Percentiles rank a stretch among this genome's conserved stretches.
These are phyloP conservation scores for Acrocalymma vagum DNA, from an alignment of 2,329 filamentous ascomycete genomes.

Conservation along the genomic window DNA sequence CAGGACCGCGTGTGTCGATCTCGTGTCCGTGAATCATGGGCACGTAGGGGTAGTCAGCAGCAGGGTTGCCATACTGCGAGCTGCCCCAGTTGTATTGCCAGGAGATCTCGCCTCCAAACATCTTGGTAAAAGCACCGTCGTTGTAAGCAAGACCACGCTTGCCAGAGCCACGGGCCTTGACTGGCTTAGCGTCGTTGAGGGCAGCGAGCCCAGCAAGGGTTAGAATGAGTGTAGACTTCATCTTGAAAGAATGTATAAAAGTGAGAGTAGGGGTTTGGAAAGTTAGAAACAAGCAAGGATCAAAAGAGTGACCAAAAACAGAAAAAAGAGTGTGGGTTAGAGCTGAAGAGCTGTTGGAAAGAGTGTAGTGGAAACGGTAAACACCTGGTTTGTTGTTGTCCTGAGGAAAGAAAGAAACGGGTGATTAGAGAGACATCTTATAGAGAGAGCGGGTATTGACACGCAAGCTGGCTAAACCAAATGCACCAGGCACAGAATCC, in stretches of 20 bases:
- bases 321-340: too few species aligned
- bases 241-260: conserved; percentile 20
- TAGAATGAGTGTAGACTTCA: conserved; percentile 31
- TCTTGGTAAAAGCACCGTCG: conserved; percentile 27
- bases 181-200: conserved; percentile 35
- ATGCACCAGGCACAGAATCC: too few species aligned
- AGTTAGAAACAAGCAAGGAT: conserved; percentile 11
- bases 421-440: too few species aligned
- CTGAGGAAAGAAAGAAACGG: too few species aligned
- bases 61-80: conserved; percentile 51
- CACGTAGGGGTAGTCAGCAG: conserved; percentile 63
- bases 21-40: conserved; percentile 58
- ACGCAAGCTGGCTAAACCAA: too few species aligned
- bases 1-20: conserved; percentile 38
- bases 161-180: conserved; percentile 28
- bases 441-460: too few species aligned
- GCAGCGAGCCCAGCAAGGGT: conserved; percentile 39
- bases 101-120: conserved; percentile 45
- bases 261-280: too few species aligned
- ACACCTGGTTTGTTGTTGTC: too few species aligned
- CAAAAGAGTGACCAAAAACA: conserved; percentile 11
- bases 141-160: conserved; percentile 43
- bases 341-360: too few species aligned
- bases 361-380: too few species aligned
- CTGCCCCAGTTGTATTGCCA: conserved; percentile 78